phyloP scores from a whole-genome alignment of 805 yeast genomes.

The Candida hungchunana region DNA sequence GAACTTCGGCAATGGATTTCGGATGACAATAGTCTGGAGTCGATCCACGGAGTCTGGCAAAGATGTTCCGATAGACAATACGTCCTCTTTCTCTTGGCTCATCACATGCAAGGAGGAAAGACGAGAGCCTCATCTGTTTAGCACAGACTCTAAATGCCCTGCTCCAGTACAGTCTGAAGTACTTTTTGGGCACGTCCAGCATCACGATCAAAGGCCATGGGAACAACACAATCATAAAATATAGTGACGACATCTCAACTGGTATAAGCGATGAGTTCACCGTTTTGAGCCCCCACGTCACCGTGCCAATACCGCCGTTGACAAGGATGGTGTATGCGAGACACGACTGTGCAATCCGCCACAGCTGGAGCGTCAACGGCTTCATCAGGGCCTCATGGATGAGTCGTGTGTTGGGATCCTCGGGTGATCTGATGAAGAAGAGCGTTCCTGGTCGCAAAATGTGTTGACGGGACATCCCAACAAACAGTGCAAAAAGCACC shows the following conservation, averaged over 20 bases:
- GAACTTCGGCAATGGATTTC: slow-evolving; percentile 43
- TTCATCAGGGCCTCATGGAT: slow-evolving; percentile 83
- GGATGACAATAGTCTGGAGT: slow-evolving; percentile 59
- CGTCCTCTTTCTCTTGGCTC: slow-evolving; percentile 67
- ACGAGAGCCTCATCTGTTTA: slow-evolving; percentile 60
- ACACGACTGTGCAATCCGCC: slow-evolving; percentile 68
- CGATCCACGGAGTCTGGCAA: slow-evolving; percentile 37
- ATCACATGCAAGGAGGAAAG: slow-evolving; percentile 68
- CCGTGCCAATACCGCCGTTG: slow-evolving; percentile 63
- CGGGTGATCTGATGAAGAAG: slow-evolving; percentile 89
- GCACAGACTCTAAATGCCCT: slow-evolving; percentile 52
- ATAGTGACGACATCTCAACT: slow-evolving; percentile 1
- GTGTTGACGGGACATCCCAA: slow-evolving; percentile 71
- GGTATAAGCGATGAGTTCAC: slow-evolving; percentile 22
- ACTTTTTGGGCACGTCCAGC: too few species aligned
- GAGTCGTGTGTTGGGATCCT: slow-evolving; percentile 84
- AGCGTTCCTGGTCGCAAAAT: slow-evolving; percentile 85
- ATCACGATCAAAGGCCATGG: neutral
- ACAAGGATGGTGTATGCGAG: slow-evolving; percentile 72
- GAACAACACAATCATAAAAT: neutral
- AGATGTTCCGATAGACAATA: slow-evolving; percentile 48
- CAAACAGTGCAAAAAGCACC: slow-evolving; percentile 76
- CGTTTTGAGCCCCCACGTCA: slow-evolving; percentile 18
- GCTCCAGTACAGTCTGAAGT: slow-evolving; percentile 55
- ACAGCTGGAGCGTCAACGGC: slow-evolving; percentile 67